phyloP scores from a whole-genome alignment of 2,329 filamentous ascomycete genomes.

The Pseudogymnoascus sp. region DNA sequence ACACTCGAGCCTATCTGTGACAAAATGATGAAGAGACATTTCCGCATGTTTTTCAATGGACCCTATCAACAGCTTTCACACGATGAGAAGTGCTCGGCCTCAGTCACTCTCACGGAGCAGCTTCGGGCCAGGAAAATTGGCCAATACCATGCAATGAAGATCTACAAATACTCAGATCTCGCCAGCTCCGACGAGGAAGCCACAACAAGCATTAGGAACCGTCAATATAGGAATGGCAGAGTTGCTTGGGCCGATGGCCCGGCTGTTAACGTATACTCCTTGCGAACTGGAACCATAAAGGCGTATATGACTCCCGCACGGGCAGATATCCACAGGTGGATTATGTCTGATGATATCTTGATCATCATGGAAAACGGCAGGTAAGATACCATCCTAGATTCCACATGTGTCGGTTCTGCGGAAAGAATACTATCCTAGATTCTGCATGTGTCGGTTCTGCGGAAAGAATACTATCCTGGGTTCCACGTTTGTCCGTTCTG shows the following conservation, averaged over 20 bases:
- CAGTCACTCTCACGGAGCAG: background rate
- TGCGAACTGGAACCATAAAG: background rate
- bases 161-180: slow-evolving; percentile 4
- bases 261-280: background rate
- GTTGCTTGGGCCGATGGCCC: background rate
- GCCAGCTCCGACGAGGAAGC: background rate
- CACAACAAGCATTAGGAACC: background rate
- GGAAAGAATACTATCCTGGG: background rate
- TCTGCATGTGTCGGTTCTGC: background rate
- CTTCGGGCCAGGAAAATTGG: slow-evolving; percentile 4
- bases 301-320: slow-evolving; percentile 7
- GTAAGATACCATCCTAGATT: background rate
- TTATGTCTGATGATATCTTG: background rate
- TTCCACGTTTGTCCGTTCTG: background rate
- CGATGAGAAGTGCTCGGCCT: background rate
- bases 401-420: no score
- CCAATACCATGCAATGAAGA: slow-evolving; percentile 6
- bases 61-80: background rate
- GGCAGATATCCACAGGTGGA: background rate
- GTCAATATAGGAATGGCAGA: slow-evolving; percentile 5
- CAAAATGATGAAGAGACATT: slow-evolving; percentile 10
- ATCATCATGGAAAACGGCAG: background rate
- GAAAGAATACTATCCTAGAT: background rate
- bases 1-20: background rate
- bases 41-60: background rate